A percentile compares a stretch with the other conserved stretches of the same genome.
phyloP scores from a whole-genome alignment of 78 protist genomes.

The Bigelowiella natans region DNA sequence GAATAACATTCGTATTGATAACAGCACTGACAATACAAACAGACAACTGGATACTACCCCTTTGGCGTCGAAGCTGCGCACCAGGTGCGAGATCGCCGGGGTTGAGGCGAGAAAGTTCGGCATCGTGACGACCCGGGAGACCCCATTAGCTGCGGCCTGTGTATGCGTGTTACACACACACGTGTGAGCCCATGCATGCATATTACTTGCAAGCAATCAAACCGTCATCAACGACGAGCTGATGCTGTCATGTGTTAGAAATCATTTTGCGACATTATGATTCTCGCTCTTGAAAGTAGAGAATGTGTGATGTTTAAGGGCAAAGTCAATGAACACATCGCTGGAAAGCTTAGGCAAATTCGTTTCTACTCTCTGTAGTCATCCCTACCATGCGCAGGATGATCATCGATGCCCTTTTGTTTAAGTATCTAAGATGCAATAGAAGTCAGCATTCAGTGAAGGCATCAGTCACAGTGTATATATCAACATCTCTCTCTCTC shows the following conservation, averaged over 20 bases:
- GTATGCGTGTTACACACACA: not conserved
- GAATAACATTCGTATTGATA: too few species aligned
- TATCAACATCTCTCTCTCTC: too few species aligned
- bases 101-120: slow-evolving; percentile 80
- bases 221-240: too few species aligned
- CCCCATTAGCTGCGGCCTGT: not conserved
- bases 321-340: not conserved
- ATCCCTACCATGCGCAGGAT: not conserved
- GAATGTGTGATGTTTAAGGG: not conserved
- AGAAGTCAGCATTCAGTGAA: too few species aligned
- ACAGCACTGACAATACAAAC: too few species aligned
- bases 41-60: slow-evolving; percentile 43
- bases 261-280: slow-evolving; percentile 57
- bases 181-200: too few species aligned
- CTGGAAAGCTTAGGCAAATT: not conserved
- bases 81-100: slow-evolving; percentile 79
- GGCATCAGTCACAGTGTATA: too few species aligned
- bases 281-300: slow-evolving; percentile 36
- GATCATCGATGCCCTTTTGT: not conserved
- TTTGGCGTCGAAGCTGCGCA: slow-evolving; percentile 52
- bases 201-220: too few species aligned
- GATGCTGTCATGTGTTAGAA: too few species aligned
- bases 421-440: not conserved
- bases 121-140: not conserved
- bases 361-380: not conserved